These are phyloP conservation scores for Umbellularia californica DNA, from an alignment of 164 flowering plant species.

Conservation along the genomic window DNA sequence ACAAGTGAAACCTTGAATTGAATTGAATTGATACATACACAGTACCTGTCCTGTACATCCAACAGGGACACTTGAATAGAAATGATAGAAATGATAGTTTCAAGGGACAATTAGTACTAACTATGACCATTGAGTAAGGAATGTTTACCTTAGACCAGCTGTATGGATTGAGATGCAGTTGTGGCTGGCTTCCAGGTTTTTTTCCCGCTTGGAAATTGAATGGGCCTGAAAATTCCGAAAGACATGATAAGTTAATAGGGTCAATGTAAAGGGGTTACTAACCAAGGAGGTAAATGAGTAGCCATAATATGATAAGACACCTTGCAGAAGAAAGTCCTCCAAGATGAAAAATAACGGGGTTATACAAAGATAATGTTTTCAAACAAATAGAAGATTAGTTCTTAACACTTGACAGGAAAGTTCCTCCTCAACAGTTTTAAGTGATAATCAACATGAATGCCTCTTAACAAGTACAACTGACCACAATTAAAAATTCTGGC, in stretches of 20 bases:
- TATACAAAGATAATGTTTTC: background rate
- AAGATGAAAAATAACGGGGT: background rate
- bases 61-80: background rate
- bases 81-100: background rate
- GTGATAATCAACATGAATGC: background rate
- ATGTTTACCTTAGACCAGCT: constrained; percentile 84
- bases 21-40: no score
- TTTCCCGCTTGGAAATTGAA: constrained; percentile 66
- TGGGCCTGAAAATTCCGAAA: constrained; percentile 54
- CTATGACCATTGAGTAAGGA: background rate
- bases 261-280: background rate
- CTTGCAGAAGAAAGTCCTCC: background rate
- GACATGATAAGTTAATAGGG: background rate
- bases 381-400: background rate
- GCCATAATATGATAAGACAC: background rate
- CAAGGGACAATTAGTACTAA: background rate
- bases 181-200: constrained; percentile 41
- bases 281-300: background rate
- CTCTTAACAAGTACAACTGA: background rate
- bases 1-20: no score
- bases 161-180: constrained; percentile 71
- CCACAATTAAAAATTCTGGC: background rate
- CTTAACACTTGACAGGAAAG: background rate
- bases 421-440: background rate
- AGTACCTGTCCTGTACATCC: background rate